Base-by-base conservation (phyloP, 441 rosid genomes). In the Pelargonium cotyledonis region DNA sequence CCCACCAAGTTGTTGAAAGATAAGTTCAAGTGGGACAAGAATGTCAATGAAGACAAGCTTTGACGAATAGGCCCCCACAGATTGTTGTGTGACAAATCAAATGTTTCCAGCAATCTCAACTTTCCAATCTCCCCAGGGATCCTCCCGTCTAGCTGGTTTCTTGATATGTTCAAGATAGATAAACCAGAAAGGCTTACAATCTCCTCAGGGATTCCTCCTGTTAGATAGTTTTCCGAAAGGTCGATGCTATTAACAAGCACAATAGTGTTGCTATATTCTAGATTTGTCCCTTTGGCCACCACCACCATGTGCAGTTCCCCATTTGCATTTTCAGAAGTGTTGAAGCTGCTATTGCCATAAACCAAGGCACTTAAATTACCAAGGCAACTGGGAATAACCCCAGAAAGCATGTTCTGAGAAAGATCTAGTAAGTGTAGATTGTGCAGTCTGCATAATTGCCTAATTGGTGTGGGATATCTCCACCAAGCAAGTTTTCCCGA, bases 161-260 rank as follows among this genome's bases (percentile, higher is more conserved):
- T 75, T 1, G 88, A 83, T 63, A 86, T 51, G 6, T 85, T 81
- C 73, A 87, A 6, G 75, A 75, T 78, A 23, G 82, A 68, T 26
- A 85, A 73, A 11, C 57, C 55, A 0, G 65, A 9, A 0, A 89
- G 84, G 29, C 71, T 73, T 18, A 74, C 73, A 8, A 85, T 68
- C 73, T 77, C 88, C 2, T 61, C 76, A 40, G 90, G 88, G 9
- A 87, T 78, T 23, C 35, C 80, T 41, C 87, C 88, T 2, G 63
- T 70, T 65, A 87, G 74, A 74, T 78, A 72, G 70, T 89, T 87
- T 57, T 84, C 75, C 0, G 87, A 89, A 15, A 87, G 85, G 26
- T 85, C 73, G 40, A 89, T 77, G 65, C 73, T 49, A n/a, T 84
- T 69, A n/a, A 75, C 65, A 4, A 41, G 68, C 47, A 65, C 82